Base-by-base conservation (phyloP, 257 asterid species). In the Fraxinus pennsylvanica region DNA sequence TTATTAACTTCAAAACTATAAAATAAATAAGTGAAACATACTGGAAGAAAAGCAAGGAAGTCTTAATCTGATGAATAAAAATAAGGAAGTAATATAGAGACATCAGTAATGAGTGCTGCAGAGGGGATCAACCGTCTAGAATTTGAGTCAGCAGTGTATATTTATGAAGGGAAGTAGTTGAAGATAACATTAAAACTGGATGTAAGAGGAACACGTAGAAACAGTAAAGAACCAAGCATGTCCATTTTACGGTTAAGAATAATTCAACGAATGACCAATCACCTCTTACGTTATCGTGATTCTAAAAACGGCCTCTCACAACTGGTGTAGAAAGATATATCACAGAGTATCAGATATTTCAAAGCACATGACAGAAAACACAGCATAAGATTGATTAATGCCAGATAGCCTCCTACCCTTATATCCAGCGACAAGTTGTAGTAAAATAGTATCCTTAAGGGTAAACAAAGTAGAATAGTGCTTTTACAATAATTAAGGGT, bases 61-160 rank as follows among this genome's bases (percentile, higher is more conserved):
- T 59, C 30, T 59, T 59, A 59, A n/a, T 59, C 4, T 21, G 67
- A 61, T 25, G 68, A 25, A 59, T 21, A 21, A 14, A 59, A 21
- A 59, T 39, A 9, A 57, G 25, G 73, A 45, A 74, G 39, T 32
- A 79, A 79, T 22, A 84, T 54, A 52, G 68, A 71, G 43, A 29
- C 38, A 80, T 70, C 61, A 77, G 54, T 41, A 33, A 77, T 52
- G n/a, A 74, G 73, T 77, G 54, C 77, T 38, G 76, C 59, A 71
- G 59, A 50, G 33, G 25, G 73, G 67, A 79, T 50, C 67, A 67
- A 25, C 72, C 57, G 0, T 29, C 7, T 66, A 32, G 74, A 65
- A 57, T 70, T 68, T 52, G 57, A 75, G 73, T 68, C 61, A 14
- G 74, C 50, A 30, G 54, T 22, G 21, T 33, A 13, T 21, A n/a